These are phyloP conservation scores for Moesziomyces globuligerus DNA, from an alignment of 1,284 basidiomycete species.

Conservation along the genomic window DNA sequence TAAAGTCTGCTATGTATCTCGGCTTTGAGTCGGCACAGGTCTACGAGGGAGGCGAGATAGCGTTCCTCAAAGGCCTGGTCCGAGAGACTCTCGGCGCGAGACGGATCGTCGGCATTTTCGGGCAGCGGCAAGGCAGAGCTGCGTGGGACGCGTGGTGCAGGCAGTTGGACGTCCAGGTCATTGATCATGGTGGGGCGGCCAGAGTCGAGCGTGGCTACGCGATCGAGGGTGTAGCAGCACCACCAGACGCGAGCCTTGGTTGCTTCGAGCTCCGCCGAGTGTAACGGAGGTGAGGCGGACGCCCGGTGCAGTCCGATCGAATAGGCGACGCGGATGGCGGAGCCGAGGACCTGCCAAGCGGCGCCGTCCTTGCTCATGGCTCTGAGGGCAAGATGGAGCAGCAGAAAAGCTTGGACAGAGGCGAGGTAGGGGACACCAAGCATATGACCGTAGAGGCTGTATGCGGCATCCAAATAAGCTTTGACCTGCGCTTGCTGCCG, in stretches of 20 bases:
- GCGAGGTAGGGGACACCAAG: constrained; percentile 12
- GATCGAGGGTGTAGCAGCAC: constrained; percentile 15
- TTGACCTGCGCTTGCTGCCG: constrained; percentile 6
- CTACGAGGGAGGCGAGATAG: constrained; percentile 3
- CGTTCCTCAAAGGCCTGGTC: not conserved
- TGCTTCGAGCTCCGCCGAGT: constrained; percentile 6
- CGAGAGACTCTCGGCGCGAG: not conserved
- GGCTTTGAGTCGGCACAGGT: constrained; percentile 5
- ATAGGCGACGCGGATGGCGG: constrained; percentile 13
- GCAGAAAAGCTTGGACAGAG: constrained; percentile 8
- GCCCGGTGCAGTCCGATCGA: constrained; percentile 13
- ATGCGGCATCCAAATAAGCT: constrained; percentile 4
- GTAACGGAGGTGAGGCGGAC: constrained; percentile 4
- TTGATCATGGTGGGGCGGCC: constrained; percentile 13
- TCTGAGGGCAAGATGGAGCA: constrained; percentile 2
- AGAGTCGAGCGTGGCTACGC: constrained; percentile 13
- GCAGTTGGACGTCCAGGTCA: constrained; percentile 6
- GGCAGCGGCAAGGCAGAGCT: not conserved
- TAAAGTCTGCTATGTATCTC: constrained; percentile 14
- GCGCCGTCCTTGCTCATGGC: constrained; percentile 14
- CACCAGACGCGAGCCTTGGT: constrained; percentile 14
- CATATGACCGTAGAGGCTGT: constrained; percentile 10
- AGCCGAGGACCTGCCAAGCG: constrained; percentile 6
- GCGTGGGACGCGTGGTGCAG: not conserved
- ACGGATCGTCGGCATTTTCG: not conserved